Evolutionary conservation across 2,329 filamentous ascomycete genomes (phyloP), one percentile per base, ranked within the genome.

Genomic region (Aspergillus terreus): DNA sequence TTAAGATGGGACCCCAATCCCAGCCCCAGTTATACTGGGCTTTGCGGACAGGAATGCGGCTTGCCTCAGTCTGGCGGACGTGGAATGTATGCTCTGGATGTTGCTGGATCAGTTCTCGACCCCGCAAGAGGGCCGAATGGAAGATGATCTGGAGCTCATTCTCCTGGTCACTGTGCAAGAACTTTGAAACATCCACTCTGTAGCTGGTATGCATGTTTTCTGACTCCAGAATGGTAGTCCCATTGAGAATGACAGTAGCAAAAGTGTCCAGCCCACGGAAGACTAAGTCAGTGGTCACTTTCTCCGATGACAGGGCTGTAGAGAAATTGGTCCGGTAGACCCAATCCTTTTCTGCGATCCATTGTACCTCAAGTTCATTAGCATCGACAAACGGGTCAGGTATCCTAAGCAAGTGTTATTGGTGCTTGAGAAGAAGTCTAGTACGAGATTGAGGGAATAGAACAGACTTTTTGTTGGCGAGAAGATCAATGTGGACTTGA

Each of bases 231-330:
- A 92, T 83, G 2, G 76, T 76, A 9, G 78, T 71, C 15, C 83
- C 85, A 59, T 92, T 88, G 17, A 92, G 73, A 33, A 76, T 71
- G 27, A 90, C 87, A 0, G 80, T 85, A 1, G 88, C 87, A 71
- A 87, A 90, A 0, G 88, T 92, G 67, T 92, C 88, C 44, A 92
- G 76, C 0, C 88, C 88, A 52, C 90, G 85, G 64, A 92, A 90
- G 0, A 80, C 84, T 21, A 92, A 69, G 0, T 87, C 77, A 0
- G 80, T 79, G 55, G 78, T 78, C 44, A 70, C 63, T 11, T 54
- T 47, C 5, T 81, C 81, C 1, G 77, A 72, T 1, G 70, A 38
- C 40, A 59, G 56, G 27, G 50, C 54, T 11, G 55, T 46, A 63
- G 27, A 30, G 27, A 92, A 88, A 4, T 67, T 76, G 2, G 82